Evolutionary conservation across 2,329 filamentous ascomycete species (phyloP), one percentile per base, ranked within the genome.

Genomic region (Metarhizium humberi): DNA sequence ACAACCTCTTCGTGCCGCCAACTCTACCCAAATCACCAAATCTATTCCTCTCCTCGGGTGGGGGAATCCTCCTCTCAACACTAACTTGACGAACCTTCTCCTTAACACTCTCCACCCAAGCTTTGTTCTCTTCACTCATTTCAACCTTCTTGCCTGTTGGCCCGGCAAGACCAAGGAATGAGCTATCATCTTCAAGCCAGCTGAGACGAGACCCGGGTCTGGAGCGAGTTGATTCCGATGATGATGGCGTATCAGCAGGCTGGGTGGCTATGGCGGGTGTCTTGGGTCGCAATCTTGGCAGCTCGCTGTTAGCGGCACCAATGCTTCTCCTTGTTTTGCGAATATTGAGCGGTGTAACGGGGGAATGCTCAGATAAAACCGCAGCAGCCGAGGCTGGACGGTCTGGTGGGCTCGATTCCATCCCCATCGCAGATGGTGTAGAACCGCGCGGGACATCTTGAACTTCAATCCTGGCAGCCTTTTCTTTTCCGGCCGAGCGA

Each of bases 41-140:
- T 49, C 76, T 71, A 62, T 65, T 72, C 66, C 57, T 57, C 16
- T 61, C 55, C 29, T 61, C 60, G n/a, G 64, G 52, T 40, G 60
- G 65, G 18, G 71, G 63, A 20, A 68, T 59, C 52, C 69, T 70
- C 50, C 71, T 72, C 67, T 84, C 84, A 55, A 80, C 80, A 64
- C 85, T 88, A 57, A 84, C 87, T 50, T 84, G 78, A 57, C 86
- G 81, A 45, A 91, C 89, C 66, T 89, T 87, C 64, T 89, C 86
- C 72, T 90, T 86, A 74, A 94, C 87, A 58, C 84, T 88, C 68
- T 92, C 86, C 10, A 94, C 87, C 89, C 89, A 94, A 43, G 85
- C 84, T 56, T 83, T 78, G 65, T 86, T 89, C 69, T 91, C 85
- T 55, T 85, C 83, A 55, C 84, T 88, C 72, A 84, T 87, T 66